Conservation (phyloP, 1,139 yeast species). For the Hyphopichia buzzinii region DNA sequence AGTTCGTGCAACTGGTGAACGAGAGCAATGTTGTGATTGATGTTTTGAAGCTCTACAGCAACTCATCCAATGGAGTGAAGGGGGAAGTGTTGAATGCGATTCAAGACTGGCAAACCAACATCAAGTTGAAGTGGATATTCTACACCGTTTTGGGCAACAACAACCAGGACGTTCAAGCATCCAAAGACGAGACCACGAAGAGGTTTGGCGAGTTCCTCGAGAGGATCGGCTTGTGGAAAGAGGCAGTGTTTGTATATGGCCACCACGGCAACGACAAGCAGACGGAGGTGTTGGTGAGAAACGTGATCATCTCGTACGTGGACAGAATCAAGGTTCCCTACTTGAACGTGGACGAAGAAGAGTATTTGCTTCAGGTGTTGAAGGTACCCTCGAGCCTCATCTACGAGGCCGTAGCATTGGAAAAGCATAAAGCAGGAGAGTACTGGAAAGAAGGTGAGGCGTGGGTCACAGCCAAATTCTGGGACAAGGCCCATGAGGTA, state of each 20-base stretch:
- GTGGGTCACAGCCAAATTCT: slow-evolving; percentile 58
- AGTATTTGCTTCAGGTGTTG: slow-evolving; percentile 31
- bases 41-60: slow-evolving; percentile 20
- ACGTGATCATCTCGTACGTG: slow-evolving; percentile 49
- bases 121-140: slow-evolving; percentile 55
- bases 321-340: slow-evolving; percentile 29
- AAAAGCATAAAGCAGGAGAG: slow-evolving; percentile 41
- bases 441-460: slow-evolving; percentile 60
- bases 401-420: slow-evolving; percentile 52
- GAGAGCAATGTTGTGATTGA: slow-evolving; percentile 17
- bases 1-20: slow-evolving; percentile 10
- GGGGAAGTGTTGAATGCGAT: slow-evolving; percentile 6
- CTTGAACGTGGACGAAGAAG: slow-evolving; percentile 26
- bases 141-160: slow-evolving; percentile 36
- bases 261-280: slow-evolving; percentile 47
- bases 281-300: slow-evolving; percentile 39
- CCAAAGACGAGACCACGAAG: slow-evolving; percentile 44
- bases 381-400: slow-evolving; percentile 47
- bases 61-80: slow-evolving; percentile 5
- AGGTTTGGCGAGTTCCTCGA: slow-evolving; percentile 56
- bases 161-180: neutral
- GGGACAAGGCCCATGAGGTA: slow-evolving; percentile 63
- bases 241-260: slow-evolving; percentile 59
- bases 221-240: slow-evolving; percentile 49
- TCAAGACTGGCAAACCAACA: slow-evolving; percentile 17